Conservation (phyloP, 805 yeast species). For the Lipomyces lipofer region DNA sequence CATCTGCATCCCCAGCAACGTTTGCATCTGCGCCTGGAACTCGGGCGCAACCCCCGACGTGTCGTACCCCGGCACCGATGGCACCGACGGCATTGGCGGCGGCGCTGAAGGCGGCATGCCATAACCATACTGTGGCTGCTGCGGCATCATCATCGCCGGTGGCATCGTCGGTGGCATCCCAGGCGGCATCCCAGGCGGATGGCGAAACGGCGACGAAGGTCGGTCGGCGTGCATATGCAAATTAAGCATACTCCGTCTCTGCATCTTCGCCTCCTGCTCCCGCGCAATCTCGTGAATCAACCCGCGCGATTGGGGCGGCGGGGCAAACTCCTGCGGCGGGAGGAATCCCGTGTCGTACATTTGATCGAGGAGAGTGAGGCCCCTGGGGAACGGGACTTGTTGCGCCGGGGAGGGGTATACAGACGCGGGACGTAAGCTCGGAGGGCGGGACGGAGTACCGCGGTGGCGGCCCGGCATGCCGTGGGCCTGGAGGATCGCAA, state of each 20-base stretch:
- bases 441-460: not conserved
- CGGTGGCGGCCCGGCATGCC: constrained; percentile 39
- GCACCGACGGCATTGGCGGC: not conserved
- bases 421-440: not conserved
- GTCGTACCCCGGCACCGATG: too few relatives aligned
- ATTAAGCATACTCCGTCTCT: constrained; percentile 32
- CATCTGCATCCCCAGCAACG: constrained; percentile 23
- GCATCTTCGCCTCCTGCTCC: constrained; percentile 42
- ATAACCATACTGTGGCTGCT: not conserved
- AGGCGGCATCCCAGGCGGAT: not conserved
- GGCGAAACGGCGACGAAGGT: not conserved
- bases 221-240: constrained; percentile 35
- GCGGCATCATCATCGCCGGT: not conserved
- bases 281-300: constrained; percentile 44
- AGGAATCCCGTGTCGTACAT: not conserved
- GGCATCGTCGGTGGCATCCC: not conserved
- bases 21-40: constrained; percentile 25
- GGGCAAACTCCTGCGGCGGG: not conserved
- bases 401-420: not conserved
- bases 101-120: constrained; percentile 1
- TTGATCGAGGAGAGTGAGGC: constrained; percentile 19
- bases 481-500: constrained; percentile 45
- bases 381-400: constrained; percentile 10
- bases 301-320: constrained; percentile 37
- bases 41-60: constrained; percentile 11